A percentile compares a stretch with the other conserved stretches of the same genome.
These are phyloP conservation scores for Ustilago trichophora DNA, from an alignment of 1,284 basidiomycete genomes.

Conservation along the genomic window DNA sequence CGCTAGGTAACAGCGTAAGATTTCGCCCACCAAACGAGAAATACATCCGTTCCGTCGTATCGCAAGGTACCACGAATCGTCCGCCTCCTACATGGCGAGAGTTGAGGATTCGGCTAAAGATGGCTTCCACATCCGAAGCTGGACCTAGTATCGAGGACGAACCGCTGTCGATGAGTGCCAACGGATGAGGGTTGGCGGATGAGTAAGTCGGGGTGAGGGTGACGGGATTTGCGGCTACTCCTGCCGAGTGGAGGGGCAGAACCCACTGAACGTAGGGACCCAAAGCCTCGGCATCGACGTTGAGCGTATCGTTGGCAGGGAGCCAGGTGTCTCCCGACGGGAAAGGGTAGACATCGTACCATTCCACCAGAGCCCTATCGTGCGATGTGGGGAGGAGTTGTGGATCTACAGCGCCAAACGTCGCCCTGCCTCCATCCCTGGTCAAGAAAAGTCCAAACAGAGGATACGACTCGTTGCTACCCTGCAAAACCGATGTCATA, in stretches of 20 bases:
- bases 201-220: constrained; percentile 76
- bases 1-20: constrained; percentile 78
- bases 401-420: constrained; percentile 43
- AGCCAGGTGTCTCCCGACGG: constrained; percentile 30
- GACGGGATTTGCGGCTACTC: constrained; percentile 74
- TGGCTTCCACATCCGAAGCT: constrained; percentile 77
- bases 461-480: constrained; percentile 37
- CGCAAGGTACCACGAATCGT: constrained; percentile 84
- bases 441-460: constrained; percentile 40
- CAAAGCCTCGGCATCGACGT: constrained; percentile 25
- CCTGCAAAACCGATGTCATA: constrained; percentile 18
- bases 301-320: constrained; percentile 26
- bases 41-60: constrained; percentile 74
- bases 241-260: constrained; percentile 73
- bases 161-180: constrained; percentile 83
- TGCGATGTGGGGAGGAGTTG: constrained; percentile 3
- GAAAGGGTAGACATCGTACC: constrained; percentile 49
- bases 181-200: constrained; percentile 71
- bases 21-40: constrained; percentile 71
- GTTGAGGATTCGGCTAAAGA: constrained; percentile 75
- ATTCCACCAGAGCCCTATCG: constrained; percentile 26
- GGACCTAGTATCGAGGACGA: constrained; percentile 82
- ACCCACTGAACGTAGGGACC: constrained; percentile 79
- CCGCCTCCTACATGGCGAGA: constrained; percentile 77
- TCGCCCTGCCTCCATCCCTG: constrained; percentile 16